phyloP scores from a whole-genome alignment of 2,329 filamentous ascomycete genomes.

The Pyricularia pennisetigena region DNA sequence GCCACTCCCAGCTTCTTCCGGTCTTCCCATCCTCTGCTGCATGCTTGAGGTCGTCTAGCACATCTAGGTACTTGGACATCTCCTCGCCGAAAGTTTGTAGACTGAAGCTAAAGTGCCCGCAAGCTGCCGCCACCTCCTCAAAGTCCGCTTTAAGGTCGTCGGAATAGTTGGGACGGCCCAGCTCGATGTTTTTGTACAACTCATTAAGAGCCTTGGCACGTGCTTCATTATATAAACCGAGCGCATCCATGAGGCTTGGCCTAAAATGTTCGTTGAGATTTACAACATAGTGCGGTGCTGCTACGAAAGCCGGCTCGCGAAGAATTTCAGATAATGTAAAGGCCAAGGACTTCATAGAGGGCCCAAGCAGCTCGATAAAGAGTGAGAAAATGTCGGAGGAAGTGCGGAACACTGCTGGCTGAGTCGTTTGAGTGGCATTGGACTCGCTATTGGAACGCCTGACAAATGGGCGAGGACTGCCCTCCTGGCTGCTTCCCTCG shows the following conservation, averaged over 20 bases:
- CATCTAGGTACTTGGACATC: slow-evolving; percentile 70
- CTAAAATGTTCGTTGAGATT: slow-evolving; percentile 71
- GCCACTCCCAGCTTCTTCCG: slow-evolving; percentile 82
- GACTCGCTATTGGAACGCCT: slow-evolving; percentile 2
- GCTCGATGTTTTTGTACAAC: slow-evolving; percentile 71
- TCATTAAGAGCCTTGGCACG: slow-evolving; percentile 66
- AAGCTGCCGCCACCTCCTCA: slow-evolving; percentile 95
- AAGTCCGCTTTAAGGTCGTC: slow-evolving; percentile 82
- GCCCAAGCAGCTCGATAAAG: slow-evolving; percentile 81
- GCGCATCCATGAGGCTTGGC: slow-evolving; percentile 69
- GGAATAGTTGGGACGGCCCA: slow-evolving; percentile 51
- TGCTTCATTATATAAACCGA: slow-evolving; percentile 67
- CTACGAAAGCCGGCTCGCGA: slow-evolving; percentile 73
- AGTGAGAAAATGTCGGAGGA: slow-evolving; percentile 83
- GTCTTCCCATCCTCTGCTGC: slow-evolving; percentile 50
- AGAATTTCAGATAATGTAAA: slow-evolving; percentile 85
- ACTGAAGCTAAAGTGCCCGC: slow-evolving; percentile 91
- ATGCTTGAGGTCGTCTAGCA: slow-evolving; percentile 77
- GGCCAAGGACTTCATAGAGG: slow-evolving; percentile 92
- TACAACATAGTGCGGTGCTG: slow-evolving; percentile 57
- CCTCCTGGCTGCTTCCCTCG: slow-evolving; percentile 35
- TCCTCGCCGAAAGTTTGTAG: slow-evolving; percentile 86
- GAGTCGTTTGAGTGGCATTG: not conserved
- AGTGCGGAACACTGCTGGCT: slow-evolving; percentile 33
- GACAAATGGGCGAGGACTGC: slow-evolving; percentile 20